These are phyloP conservation scores for Acanthamoeba triangularis DNA, from an alignment of 208 protist species.

Conservation along the genomic window DNA sequence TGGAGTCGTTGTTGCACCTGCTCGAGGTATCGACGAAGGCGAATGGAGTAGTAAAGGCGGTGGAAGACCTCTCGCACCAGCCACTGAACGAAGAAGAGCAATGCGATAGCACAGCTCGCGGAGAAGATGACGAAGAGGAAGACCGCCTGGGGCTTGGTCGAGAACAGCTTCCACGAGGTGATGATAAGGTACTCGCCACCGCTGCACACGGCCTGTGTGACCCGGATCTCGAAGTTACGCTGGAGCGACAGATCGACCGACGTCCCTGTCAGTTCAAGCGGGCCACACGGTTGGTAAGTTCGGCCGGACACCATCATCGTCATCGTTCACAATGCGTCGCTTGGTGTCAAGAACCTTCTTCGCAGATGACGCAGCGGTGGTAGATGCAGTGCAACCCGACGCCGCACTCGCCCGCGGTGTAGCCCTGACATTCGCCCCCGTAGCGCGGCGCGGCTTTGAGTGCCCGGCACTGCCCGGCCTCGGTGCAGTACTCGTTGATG, in stretches of 20 bases:
- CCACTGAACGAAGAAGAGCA: background rate
- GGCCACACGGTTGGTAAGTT: background rate
- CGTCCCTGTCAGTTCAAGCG: background rate
- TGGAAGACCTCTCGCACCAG: background rate
- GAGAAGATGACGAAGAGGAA: slow-evolving; percentile 65
- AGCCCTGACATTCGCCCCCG: background rate
- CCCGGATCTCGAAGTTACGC: background rate
- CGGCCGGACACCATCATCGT: too few relatives aligned
- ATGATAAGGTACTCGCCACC: background rate
- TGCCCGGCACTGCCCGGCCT: background rate
- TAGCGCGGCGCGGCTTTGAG: background rate
- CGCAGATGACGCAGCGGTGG: slow-evolving; percentile 40
- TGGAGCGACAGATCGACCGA: slow-evolving; percentile 13
- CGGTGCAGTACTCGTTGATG: slow-evolving; percentile 66
- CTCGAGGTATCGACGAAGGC: background rate
- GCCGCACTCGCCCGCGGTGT: background rate
- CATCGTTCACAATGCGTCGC: background rate
- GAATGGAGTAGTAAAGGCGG: background rate
- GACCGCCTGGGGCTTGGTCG: background rate
- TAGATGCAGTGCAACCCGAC: slow-evolving; percentile 28
- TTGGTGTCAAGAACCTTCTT: slow-evolving; percentile 24
- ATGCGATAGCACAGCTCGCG: background rate
- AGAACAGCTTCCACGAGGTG: background rate
- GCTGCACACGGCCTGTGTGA: slow-evolving; percentile 29
- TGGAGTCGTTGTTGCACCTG: background rate